Base-by-base conservation (phyloP, 169 alveolate genomes). In the Miamiensis avidus region DNA sequence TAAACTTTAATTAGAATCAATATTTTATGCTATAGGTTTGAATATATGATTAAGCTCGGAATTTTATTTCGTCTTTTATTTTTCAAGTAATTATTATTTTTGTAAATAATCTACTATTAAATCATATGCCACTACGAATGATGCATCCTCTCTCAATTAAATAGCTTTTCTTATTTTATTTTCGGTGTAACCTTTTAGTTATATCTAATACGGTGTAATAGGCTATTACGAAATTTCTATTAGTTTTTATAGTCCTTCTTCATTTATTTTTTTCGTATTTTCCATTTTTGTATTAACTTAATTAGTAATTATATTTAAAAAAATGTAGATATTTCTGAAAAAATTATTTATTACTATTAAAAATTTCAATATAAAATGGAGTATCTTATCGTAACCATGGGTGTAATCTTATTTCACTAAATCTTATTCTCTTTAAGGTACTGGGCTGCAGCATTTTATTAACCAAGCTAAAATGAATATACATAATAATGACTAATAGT, bases 311-410 rank as follows among this genome's bases (percentile, higher is more conserved):
- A n/a, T n/a, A n/a, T n/a, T n/a, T n/a, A n/a, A n/a, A n/a, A n/a
- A n/a, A n/a, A n/a, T n/a, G n/a, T n/a, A n/a, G n/a, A n/a, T n/a
- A n/a, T n/a, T n/a, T n/a, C n/a, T n/a, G n/a, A n/a, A n/a, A n/a
- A n/a, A n/a, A n/a, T n/a, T 82, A 73, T 73, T n/a, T 74, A 72
- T 74, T 49, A 49, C 69, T 49, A 29, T 79, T 79, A 49, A 84
- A 87, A 27, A 75, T 78, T 85, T 89, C 75, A 30, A 89, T 65
- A 78, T 89, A 89, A 82, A 81, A 79, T 16, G 93, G 93, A 86
- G 81, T 81, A 77, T 89, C 65, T 76, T 81, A 65, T 49, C 86
- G 29, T 76, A 85, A 30, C 91, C 91, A 90, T 32, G 91, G 91
- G 32, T 90, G 94, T 25, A 75, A 75, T 30, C 82, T 75, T 28